phyloP scores from a whole-genome alignment of 148 eudicot genomes.

The Euryodendron excelsum region DNA sequence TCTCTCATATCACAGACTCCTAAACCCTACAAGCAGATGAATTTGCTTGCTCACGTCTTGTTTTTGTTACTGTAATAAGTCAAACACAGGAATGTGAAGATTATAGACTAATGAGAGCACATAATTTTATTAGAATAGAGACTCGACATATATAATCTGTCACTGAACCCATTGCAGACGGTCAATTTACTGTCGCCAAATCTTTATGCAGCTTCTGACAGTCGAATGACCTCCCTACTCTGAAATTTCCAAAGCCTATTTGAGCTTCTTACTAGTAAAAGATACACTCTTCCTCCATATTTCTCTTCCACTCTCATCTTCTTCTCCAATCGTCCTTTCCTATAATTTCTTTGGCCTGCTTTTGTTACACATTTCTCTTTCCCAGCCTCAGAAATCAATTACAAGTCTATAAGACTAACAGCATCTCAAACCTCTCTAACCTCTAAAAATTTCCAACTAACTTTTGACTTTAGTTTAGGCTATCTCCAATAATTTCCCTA shows the following conservation, averaged over 20 bases:
- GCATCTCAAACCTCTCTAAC: no score
- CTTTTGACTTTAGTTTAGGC: no score
- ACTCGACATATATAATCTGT: not conserved
- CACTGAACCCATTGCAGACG: not conserved
- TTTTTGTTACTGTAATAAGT: not conserved
- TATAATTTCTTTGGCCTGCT: not conserved
- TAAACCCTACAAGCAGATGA: no score
- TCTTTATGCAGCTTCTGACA: no score
- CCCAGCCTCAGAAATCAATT: no score
- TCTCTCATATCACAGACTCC: not conserved
- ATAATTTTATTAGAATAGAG: not conserved
- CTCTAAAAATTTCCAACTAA: no score
- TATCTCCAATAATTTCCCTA: not conserved
- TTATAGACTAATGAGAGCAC: not conserved
- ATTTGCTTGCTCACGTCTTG: not conserved
- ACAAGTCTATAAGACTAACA: no score
- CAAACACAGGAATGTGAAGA: not conserved
- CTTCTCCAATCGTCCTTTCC: not conserved
- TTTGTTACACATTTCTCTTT: no score
- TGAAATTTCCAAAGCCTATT: no score
- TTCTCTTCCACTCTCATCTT: not conserved
- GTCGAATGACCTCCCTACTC: no score
- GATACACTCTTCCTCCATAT: not conserved
- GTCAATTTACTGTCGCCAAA: no score
- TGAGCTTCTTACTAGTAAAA: slow-evolving; percentile 1